Conservation (phyloP, 2,329 filamentous ascomycete genomes). For the Aspergillus bombycis region DNA sequence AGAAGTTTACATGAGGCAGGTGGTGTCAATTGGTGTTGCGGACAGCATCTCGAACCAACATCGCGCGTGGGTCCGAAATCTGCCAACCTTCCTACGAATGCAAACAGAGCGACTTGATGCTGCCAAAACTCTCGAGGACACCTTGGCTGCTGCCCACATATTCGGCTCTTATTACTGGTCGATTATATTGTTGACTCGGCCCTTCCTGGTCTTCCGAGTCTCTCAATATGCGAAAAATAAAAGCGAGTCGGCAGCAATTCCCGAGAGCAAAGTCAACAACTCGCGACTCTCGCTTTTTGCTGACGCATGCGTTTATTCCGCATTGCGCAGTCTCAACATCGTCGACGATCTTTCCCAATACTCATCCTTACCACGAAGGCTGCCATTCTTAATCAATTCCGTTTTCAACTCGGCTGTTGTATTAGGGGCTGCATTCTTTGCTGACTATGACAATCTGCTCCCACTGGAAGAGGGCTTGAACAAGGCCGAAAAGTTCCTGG, state of each 20-base stretch:
- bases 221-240: conserved; percentile 43
- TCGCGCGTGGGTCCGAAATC: conserved; percentile 44
- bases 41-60: conserved; percentile 48
- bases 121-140: conserved; percentile 37
- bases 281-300: conserved; percentile 39
- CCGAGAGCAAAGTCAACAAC: conserved; percentile 28
- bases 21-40: conserved; percentile 46
- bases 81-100: conserved; percentile 50
- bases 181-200: conserved; percentile 57
- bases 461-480: conserved; percentile 38
- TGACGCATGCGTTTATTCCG: conserved; percentile 50
- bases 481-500: conserved; percentile 39
- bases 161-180: conserved; percentile 58
- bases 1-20: conserved; percentile 48
- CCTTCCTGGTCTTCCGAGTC: conserved; percentile 56
- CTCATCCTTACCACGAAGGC: conserved; percentile 42
- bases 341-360: conserved; percentile 40
- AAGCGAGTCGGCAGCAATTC: conserved; percentile 19
- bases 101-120: conserved; percentile 50
- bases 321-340: conserved; percentile 44
- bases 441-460: conserved; percentile 46
- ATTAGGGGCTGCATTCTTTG: conserved; percentile 50
- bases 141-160: conserved; percentile 53
- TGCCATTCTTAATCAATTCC: conserved; percentile 52
- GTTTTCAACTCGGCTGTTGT: conserved; percentile 51